Base-by-base conservation (phyloP, 2,329 filamentous ascomycete species). In the Paecilomyces fulvus region DNA sequence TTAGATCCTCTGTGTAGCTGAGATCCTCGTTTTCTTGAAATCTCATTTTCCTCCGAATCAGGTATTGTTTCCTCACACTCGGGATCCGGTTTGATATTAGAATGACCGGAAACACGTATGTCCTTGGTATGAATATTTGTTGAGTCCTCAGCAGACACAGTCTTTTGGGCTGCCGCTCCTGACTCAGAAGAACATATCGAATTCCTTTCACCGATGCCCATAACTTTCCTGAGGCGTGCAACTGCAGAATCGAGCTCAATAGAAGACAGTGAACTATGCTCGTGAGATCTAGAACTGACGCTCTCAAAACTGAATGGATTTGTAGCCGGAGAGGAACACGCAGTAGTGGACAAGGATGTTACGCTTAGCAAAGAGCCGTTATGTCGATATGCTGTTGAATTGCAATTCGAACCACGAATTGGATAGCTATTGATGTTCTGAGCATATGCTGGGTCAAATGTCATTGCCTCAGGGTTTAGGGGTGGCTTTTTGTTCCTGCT, bases 401-500 rank as follows among this genome's bases (percentile, higher is more conserved):
- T 28, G 25, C 25, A 28, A 5, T 28, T 28, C 4, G 25, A 28
- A 6, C 25, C 25, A 7, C 2, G 25, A 37, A n/a, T n/a, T 1
- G 2, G 9, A 46, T n/a, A 51, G 21, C n/a, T 17, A 23, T 49
- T 37, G 9, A 9, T n/a, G 21, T 8, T 33, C 25, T 17, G 20
- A 5, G 54, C 20, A 30, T 12, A 5, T 6, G 54, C 11, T 25
- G 54, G 54, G 30, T 49, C 51, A 31, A 55, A 55, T 3, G 31
- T 17, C 14, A n/a, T 28, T 1, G 54, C 54, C 43, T 55, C 54
- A 4, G 54, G 54, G 30, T 55, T 55, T 5, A 55, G 46, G 8
- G 20, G 25, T 28, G 5, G 25, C 25, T 28, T 28, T 28, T 28
- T 28, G 25, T 63, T 61, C 17, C 67, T 63, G 2, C 63, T 50